Percentiles rank a stretch among this genome's conserved stretches.
Conservation (phyloP, 495 filamentous ascomycete genomes). For the Monascus purpureus region DNA sequence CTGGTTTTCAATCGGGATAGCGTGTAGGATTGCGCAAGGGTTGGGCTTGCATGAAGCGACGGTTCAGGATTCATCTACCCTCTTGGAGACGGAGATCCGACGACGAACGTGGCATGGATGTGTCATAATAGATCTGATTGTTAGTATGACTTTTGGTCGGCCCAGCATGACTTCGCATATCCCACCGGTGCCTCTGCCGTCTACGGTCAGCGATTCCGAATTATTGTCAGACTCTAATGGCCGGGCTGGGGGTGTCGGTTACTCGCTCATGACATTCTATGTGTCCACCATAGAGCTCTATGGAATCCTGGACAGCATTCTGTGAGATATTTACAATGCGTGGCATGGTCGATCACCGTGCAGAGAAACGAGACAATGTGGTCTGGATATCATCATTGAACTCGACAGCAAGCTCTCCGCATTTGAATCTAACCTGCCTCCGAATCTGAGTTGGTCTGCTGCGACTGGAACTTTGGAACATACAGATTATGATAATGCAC, state of each 20-base stretch:
- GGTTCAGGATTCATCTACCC: constrained; percentile 8
- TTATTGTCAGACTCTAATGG: too few relatives aligned
- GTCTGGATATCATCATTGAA: constrained; percentile 25
- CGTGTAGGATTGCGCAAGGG: constrained; percentile 32
- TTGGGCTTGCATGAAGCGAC: constrained; percentile 31
- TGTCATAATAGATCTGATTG: constrained; percentile 31
- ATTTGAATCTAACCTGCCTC: constrained; percentile 20
- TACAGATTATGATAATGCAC: constrained; percentile 2
- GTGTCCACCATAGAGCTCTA: constrained; percentile 27
- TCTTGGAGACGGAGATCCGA: constrained; percentile 27
- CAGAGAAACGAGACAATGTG: constrained; percentile 8
- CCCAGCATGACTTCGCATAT: constrained; percentile 31
- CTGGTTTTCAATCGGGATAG: constrained; percentile 34
- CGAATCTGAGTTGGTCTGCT: constrained; percentile 23
- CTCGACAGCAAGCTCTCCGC: constrained; percentile 24
- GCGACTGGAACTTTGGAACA: constrained; percentile 2
- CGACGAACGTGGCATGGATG: constrained; percentile 35
- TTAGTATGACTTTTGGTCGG: constrained; percentile 35
- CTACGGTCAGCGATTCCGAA: constrained; percentile 1
- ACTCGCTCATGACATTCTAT: constrained; percentile 22
- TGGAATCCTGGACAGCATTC: constrained; percentile 26
- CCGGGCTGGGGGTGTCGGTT: too few relatives aligned
- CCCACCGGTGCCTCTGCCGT: constrained; percentile 19
- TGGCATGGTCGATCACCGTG: constrained; percentile 13
- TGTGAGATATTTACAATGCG: constrained; percentile 29